A percentile compares a stretch with the other conserved stretches of the same genome.
phyloP scores from a whole-genome alignment of 177 flowering plant species.

The Vitis hybrid region DNA sequence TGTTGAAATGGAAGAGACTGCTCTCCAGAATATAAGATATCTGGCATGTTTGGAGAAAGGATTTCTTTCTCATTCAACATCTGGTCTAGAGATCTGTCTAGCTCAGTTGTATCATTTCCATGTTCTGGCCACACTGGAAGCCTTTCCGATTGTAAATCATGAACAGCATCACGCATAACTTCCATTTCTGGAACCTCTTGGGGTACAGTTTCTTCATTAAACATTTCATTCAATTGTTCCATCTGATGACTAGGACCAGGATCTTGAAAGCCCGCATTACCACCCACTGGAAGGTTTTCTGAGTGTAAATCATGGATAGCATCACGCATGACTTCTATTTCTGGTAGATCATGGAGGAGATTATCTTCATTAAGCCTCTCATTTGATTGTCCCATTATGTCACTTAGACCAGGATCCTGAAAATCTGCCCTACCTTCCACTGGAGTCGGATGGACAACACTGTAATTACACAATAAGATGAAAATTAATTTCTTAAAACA shows the following conservation, averaged over 20 bases:
- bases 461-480: constrained; percentile 11
- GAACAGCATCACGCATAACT: constrained; percentile 42
- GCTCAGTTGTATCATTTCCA: constrained; percentile 17
- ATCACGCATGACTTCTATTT: constrained; percentile 57
- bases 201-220: constrained; percentile 16
- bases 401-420: constrained; percentile 23
- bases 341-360: constrained; percentile 29
- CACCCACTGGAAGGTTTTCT: constrained; percentile 15
- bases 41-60: constrained; percentile 38
- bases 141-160: constrained; percentile 17
- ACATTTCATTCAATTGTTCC: constrained; percentile 14
- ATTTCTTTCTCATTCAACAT: constrained; percentile 33
- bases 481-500: not conserved
- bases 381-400: constrained; percentile 13
- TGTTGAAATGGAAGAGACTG: constrained; percentile 30
- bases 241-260: constrained; percentile 21
- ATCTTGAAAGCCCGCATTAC: constrained; percentile 8
- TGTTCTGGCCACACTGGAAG: constrained; percentile 25
- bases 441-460: constrained; percentile 26
- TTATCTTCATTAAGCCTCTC: constrained; percentile 17
- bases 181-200: constrained; percentile 41
- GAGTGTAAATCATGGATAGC: constrained; percentile 22
- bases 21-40: constrained; percentile 29
- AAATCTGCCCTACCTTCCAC: constrained; percentile 2
- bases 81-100: constrained; percentile 18